A percentile compares a stretch with the other conserved stretches of the same genome.
Conservation (phyloP, 371 early-diverging fungal species). For the Mucor velutinosus region DNA sequence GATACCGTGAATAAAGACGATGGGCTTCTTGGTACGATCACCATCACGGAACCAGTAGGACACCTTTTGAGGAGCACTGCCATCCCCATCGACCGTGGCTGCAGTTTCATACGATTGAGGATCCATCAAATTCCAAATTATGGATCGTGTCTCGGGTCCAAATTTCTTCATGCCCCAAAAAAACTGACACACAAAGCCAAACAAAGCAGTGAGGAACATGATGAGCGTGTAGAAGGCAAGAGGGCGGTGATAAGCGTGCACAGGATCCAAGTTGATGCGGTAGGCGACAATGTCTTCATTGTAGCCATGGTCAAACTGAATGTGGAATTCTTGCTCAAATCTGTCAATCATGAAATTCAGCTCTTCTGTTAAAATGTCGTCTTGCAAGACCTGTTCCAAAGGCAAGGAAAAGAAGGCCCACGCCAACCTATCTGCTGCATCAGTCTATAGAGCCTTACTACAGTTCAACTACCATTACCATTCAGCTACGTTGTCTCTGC, state of each 20-base stretch:
- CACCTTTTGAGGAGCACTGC: slow-evolving; percentile 25
- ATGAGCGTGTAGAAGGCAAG: slow-evolving; percentile 59
- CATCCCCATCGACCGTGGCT: background rate
- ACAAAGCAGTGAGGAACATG: slow-evolving; percentile 21
- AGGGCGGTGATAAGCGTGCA: slow-evolving; percentile 70
- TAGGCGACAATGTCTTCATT: slow-evolving; percentile 60
- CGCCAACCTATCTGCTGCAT: slow-evolving; percentile 35
- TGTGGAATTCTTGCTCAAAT: slow-evolving; percentile 42
- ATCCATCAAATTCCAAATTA: slow-evolving; percentile 33
- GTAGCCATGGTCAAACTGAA: slow-evolving; percentile 55
- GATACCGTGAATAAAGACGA: slow-evolving; percentile 77
- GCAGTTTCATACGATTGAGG: slow-evolving; percentile 17
- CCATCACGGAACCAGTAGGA: slow-evolving; percentile 58
- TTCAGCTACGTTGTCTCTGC: slow-evolving; percentile 55
- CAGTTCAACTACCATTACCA: slow-evolving; percentile 34
- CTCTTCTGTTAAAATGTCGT: slow-evolving; percentile 35
- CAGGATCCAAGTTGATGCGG: slow-evolving; percentile 64
- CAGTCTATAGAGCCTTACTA: background rate
- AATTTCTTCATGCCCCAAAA: slow-evolving; percentile 39
- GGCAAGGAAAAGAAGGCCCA: slow-evolving; percentile 58
- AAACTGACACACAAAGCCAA: slow-evolving; percentile 22
- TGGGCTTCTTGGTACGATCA: slow-evolving; percentile 53
- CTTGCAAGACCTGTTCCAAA: slow-evolving; percentile 45
- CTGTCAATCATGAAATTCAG: slow-evolving; percentile 49
- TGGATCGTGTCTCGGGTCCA: slow-evolving; percentile 39